A percentile compares a stretch with the other conserved stretches of the same genome.
These are phyloP conservation scores for Manihot esculenta DNA, from an alignment of 441 rosid genomes.

Conservation along the genomic window DNA sequence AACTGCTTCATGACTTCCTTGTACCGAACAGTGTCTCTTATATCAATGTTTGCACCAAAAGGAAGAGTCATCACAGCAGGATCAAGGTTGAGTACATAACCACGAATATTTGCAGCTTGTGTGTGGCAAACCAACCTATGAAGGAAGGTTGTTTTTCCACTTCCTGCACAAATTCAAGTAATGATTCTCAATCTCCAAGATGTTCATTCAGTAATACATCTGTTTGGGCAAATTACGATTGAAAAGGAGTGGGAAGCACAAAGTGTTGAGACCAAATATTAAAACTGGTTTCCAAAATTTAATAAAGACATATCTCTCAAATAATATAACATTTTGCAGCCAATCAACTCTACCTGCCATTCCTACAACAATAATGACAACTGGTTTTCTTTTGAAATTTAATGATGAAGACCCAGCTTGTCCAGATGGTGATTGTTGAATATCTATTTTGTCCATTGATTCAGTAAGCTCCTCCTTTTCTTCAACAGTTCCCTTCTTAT, in stretches of 20 bases:
- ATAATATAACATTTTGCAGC: background rate
- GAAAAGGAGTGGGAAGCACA: background rate
- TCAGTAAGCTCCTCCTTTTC: conserved; percentile 56
- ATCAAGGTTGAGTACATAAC: conserved; percentile 91
- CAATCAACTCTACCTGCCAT: conserved; percentile 68
- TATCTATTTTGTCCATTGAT: conserved; percentile 59
- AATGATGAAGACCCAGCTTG: conserved; percentile 39
- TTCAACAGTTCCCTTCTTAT: conserved; percentile 35
- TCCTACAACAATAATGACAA: conserved; percentile 81
- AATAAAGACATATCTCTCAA: too few relatives aligned
- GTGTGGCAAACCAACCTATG: conserved; percentile 83
- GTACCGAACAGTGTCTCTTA: conserved; percentile 86
- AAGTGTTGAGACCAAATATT: background rate
- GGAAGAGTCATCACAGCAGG: conserved; percentile 97
- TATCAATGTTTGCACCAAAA: conserved; percentile 87
- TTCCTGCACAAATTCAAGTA: conserved; percentile 44
- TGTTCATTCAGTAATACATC: background rate
- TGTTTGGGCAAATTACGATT: background rate
- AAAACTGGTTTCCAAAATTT: background rate
- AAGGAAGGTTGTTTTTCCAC: conserved; percentile 91
- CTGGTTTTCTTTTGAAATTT: conserved; percentile 78
- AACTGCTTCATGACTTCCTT: conserved; percentile 97
- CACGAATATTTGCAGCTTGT: conserved; percentile 68
- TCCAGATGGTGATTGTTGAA: conserved; percentile 39
- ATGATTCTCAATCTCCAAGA: conserved; percentile 16